These are phyloP conservation scores for Mortierella sp. DNA, from an alignment of 371 early-diverging fungal genomes.

Conservation along the genomic window DNA sequence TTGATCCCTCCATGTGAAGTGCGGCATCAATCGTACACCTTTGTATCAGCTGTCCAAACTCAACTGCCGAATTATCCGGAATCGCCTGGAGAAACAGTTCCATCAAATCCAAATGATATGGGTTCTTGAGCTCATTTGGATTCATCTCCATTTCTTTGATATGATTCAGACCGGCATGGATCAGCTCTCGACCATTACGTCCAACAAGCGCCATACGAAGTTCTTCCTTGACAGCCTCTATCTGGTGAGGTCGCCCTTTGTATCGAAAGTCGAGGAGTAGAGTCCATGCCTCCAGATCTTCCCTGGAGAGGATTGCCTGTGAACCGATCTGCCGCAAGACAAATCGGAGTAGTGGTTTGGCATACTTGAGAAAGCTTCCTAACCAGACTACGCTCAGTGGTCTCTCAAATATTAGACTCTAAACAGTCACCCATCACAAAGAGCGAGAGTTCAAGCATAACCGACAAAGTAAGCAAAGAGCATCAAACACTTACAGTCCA, in stretches of 20 bases:
- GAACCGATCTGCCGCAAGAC: slow-evolving; percentile 40
- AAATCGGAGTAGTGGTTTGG: slow-evolving; percentile 38
- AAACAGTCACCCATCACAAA: neutral
- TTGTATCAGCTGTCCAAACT: slow-evolving; percentile 49
- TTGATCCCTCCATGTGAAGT: slow-evolving; percentile 16
- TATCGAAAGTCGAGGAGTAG: slow-evolving; percentile 48
- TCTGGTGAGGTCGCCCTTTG: slow-evolving; percentile 39
- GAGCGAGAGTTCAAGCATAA: too few relatives aligned
- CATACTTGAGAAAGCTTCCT: slow-evolving; percentile 36
- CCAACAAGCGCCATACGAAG: slow-evolving; percentile 38
- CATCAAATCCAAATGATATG: slow-evolving; percentile 50
- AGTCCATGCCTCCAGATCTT: slow-evolving; percentile 45
- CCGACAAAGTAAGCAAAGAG: neutral
- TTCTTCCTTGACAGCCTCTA: slow-evolving; percentile 51
- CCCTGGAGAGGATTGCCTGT: slow-evolving; percentile 18
- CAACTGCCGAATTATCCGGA: slow-evolving; percentile 41
- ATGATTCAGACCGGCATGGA: slow-evolving; percentile 38
- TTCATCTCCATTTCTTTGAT: slow-evolving; percentile 49
- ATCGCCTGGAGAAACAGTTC: slow-evolving; percentile 39
- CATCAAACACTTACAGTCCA: slow-evolving; percentile 39
- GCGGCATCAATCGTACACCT: slow-evolving; percentile 35
- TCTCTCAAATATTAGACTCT: neutral
- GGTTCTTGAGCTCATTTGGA: slow-evolving; percentile 45
- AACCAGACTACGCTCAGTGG: slow-evolving; percentile 34
- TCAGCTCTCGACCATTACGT: slow-evolving; percentile 31